Conservation (phyloP, 2,329 filamentous ascomycete species). For the Pseudocercospora fuligena region DNA sequence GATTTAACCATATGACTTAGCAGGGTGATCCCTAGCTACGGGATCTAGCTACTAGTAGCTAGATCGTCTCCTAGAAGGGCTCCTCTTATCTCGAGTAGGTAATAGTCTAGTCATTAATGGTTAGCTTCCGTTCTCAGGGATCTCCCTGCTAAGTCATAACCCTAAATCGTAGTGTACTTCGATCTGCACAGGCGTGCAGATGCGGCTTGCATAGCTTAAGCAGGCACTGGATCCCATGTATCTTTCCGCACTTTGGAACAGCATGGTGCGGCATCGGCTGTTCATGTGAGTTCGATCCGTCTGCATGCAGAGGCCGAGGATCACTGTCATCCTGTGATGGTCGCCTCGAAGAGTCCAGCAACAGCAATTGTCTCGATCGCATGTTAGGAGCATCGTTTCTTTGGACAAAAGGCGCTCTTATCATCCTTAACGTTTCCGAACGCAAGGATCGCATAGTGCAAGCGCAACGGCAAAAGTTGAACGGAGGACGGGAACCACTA, state of each 20-base stretch:
- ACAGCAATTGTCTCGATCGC: slow-evolving; percentile 7
- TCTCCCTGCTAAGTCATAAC: too few relatives aligned
- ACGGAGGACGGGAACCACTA: slow-evolving; percentile 22
- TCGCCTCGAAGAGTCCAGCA: background rate
- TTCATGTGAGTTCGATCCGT: slow-evolving; percentile 15
- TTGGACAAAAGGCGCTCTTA: slow-evolving; percentile 7
- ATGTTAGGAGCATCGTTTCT: background rate
- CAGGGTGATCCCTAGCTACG: too few relatives aligned
- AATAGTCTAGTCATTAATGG: too few relatives aligned
- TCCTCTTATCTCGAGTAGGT: too few relatives aligned
- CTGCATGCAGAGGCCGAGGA: slow-evolving; percentile 14
- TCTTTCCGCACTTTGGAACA: slow-evolving; percentile 18
- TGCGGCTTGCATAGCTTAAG: slow-evolving; percentile 20
- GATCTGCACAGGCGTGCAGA: slow-evolving; percentile 21
- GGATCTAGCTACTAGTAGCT: too few relatives aligned
- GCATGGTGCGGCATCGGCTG: slow-evolving; percentile 19
- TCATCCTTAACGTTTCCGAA: background rate
- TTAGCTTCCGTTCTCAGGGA: too few relatives aligned
- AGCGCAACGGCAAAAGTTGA: slow-evolving; percentile 19
- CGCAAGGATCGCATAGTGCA: slow-evolving; percentile 15
- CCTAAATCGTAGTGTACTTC: too few relatives aligned
- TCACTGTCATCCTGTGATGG: slow-evolving; percentile 6
- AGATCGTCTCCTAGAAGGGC: too few relatives aligned
- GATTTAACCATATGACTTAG: too few relatives aligned
- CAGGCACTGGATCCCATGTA: slow-evolving; percentile 18